Evolutionary conservation across 108 stramenopile genomes (phyloP).

Genomic region (Conticribra weissflogii): DNA sequence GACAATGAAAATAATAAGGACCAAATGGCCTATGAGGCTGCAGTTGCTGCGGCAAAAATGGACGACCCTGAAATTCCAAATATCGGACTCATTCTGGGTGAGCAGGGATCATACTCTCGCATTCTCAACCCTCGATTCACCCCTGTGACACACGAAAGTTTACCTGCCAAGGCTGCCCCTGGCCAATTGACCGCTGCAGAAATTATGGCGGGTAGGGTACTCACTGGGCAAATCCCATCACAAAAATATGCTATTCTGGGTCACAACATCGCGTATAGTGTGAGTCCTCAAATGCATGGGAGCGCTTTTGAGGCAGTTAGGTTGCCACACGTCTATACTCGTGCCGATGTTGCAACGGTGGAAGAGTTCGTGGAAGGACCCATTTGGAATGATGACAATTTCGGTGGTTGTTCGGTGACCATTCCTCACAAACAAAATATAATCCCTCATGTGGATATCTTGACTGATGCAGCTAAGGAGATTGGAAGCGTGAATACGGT

Average conservation of each 20-base stretch:
- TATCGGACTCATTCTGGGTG: conserved; percentile 89
- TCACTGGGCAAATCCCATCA: conserved; percentile 77
- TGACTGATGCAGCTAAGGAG: conserved; percentile 87
- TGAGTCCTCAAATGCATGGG: conserved; percentile 97
- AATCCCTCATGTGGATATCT: conserved; percentile 89
- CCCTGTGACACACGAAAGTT: conserved; percentile 93
- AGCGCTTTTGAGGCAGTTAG: conserved; percentile 85
- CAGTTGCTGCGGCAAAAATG: conserved; percentile 53
- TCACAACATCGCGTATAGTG: conserved; percentile 92
- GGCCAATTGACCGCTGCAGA: conserved; percentile 95
- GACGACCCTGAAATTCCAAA: conserved; percentile 84
- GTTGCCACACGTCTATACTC: conserved; percentile 87
- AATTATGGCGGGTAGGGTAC: conserved; percentile 85
- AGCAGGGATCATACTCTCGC: conserved; percentile 86
- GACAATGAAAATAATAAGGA: conserved; percentile 71
- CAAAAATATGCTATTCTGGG: conserved; percentile 91
- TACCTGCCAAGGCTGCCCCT: conserved; percentile 94
- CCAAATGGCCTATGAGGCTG: conserved; percentile 82
- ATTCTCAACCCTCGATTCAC: conserved; percentile 93
- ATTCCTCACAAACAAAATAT: conserved; percentile 98
- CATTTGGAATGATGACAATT: conserved; percentile 74
- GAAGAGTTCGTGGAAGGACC: conserved; percentile 87
- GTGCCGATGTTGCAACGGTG: conserved; percentile 80
- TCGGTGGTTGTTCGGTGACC: conserved; percentile 95
- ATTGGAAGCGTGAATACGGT: conserved; percentile 99